phyloP scores from a whole-genome alignment of 2,329 filamentous ascomycete genomes.

The Aspergillus novoparasiticus region DNA sequence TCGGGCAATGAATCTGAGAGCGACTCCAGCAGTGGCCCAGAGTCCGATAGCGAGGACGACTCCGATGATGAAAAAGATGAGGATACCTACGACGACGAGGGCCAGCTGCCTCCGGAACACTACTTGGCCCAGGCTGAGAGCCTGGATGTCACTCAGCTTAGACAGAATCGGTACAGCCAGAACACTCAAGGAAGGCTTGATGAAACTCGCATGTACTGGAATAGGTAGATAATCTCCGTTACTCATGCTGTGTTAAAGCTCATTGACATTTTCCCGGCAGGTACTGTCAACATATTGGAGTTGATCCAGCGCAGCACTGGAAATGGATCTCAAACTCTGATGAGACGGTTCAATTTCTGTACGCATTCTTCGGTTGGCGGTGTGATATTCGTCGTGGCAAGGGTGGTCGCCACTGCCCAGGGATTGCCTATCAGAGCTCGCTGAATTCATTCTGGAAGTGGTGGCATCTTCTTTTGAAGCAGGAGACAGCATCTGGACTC shows the following conservation, averaged over 20 bases:
- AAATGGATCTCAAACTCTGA: slow-evolving; percentile 20
- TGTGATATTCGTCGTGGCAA: slow-evolving; percentile 19
- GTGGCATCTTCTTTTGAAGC: slow-evolving; percentile 23
- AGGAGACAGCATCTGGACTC: slow-evolving; percentile 14
- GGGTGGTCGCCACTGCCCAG: slow-evolving; percentile 15
- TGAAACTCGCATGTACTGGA: neutral
- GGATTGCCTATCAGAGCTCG: slow-evolving; percentile 21
- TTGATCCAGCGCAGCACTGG: slow-evolving; percentile 9
- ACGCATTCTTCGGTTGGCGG: slow-evolving; percentile 11
- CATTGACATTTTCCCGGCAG: neutral
- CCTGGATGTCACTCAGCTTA: slow-evolving; percentile 23
- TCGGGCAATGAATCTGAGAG: slow-evolving; percentile 15
- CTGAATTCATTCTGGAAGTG: slow-evolving; percentile 26
- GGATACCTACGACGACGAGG: slow-evolving; percentile 12
- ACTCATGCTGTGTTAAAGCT: neutral
- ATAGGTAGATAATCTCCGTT: neutral
- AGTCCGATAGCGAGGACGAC: slow-evolving; percentile 14
- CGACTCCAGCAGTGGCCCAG: slow-evolving; percentile 16
- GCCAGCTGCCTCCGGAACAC: slow-evolving; percentile 19
- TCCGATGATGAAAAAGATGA: neutral
- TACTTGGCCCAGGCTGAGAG: slow-evolving; percentile 24
- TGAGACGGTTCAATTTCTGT: slow-evolving; percentile 20
- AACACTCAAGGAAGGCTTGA: neutral
- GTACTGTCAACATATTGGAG: neutral
- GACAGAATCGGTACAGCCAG: slow-evolving; percentile 24